Evolutionary conservation across 768 basidiomycete species (phyloP).

Genomic region (Flagelloscypha sp.): DNA sequence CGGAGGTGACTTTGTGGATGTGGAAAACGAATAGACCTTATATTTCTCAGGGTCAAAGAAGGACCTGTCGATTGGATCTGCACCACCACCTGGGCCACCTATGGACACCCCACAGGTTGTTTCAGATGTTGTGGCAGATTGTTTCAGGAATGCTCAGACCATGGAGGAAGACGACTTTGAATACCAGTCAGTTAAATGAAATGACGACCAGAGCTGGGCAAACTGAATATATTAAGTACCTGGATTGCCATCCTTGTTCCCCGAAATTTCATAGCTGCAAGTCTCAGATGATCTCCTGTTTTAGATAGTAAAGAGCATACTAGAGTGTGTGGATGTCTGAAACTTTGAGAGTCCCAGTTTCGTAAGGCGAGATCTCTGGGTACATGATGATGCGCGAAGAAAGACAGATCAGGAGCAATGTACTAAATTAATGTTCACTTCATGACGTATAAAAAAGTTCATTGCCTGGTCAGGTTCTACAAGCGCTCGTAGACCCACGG

Average conservation of each 20-base stretch:
- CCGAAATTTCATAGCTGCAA: slow-evolving; percentile 71
- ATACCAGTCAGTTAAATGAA: background rate
- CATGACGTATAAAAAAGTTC: too few species aligned
- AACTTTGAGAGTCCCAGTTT: slow-evolving; percentile 59
- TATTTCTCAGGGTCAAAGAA: slow-evolving; percentile 86
- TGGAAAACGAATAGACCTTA: slow-evolving; percentile 40
- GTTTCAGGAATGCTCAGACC: slow-evolving; percentile 33
- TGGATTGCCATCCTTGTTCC: slow-evolving; percentile 68
- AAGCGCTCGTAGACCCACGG: too few species aligned
- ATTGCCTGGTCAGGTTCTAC: too few species aligned
- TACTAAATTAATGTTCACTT: too few species aligned
- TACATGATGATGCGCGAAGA: slow-evolving; percentile 45
- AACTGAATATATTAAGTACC: slow-evolving; percentile 30
- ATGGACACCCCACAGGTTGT: background rate
- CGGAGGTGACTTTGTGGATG: background rate
- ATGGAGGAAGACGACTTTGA: slow-evolving; percentile 72
- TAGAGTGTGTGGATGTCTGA: slow-evolving; percentile 70
- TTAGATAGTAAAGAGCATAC: slow-evolving; percentile 26
- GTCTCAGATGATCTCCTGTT: background rate
- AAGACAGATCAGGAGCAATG: too few species aligned
- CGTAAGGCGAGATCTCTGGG: slow-evolving; percentile 57
- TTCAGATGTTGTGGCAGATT: background rate
- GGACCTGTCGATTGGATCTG: slow-evolving; percentile 53
- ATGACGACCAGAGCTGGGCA: slow-evolving; percentile 1
- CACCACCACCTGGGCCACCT: slow-evolving; percentile 82